Conservation (phyloP, 2,329 filamentous ascomycete species). For the Raffaelea albimanens region DNA sequence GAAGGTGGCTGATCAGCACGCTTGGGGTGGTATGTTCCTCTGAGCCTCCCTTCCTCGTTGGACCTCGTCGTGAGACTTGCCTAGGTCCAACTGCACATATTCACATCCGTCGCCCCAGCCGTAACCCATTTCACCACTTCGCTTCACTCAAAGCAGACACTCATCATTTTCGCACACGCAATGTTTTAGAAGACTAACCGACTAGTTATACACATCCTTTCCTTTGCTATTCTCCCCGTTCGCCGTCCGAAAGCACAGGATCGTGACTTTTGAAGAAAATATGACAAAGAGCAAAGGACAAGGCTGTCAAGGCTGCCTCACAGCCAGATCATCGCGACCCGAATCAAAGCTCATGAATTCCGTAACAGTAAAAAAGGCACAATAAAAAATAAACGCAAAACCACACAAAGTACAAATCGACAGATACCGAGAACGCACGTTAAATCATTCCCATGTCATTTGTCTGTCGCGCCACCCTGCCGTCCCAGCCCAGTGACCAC, state of each 20-base stretch:
- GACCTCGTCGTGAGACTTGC: no score
- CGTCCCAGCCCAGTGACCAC: constrained; percentile 10
- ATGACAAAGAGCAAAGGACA: neutral
- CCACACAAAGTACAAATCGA: constrained; percentile 6
- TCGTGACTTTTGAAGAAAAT: neutral
- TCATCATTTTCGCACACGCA: constrained; percentile 9
- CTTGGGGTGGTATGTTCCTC: no score
- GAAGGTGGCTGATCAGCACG: no score
- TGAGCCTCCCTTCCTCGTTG: no score
- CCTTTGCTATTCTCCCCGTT: neutral
- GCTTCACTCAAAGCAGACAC: no score
- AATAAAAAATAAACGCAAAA: constrained; percentile 5
- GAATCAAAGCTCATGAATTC: neutral
- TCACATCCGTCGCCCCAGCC: no score
- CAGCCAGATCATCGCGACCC: constrained; percentile 6
- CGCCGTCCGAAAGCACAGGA: neutral
- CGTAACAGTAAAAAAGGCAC: neutral
- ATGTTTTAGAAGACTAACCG: neutral
- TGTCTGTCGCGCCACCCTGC: constrained; percentile 13
- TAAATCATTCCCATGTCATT: constrained; percentile 13
- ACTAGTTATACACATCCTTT: constrained; percentile 5
- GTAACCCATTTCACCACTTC: no score
- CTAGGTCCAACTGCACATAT: no score
- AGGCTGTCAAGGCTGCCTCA: neutral
- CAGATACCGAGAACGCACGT: constrained; percentile 10